Evolutionary conservation across 2,329 filamentous ascomycete species (phyloP).

Genomic region (Celoporthe dispersa): DNA sequence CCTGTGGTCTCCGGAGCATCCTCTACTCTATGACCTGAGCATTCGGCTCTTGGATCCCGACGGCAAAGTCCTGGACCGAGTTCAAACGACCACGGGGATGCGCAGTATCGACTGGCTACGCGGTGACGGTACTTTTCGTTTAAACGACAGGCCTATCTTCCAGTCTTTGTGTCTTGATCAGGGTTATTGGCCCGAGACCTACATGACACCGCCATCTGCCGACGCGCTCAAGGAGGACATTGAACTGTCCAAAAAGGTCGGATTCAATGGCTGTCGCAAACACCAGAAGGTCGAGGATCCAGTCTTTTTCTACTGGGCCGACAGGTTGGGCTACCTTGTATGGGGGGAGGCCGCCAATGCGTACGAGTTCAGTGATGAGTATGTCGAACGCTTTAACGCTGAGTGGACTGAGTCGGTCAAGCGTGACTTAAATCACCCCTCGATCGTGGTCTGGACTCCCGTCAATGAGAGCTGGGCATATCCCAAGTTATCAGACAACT

Average conservation of each 20-base stretch:
- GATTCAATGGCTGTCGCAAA: slow-evolving; percentile 68
- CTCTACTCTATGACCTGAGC: slow-evolving; percentile 58
- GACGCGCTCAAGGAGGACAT: slow-evolving; percentile 56
- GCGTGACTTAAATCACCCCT: slow-evolving; percentile 69
- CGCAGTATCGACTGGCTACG: slow-evolving; percentile 62
- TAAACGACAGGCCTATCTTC: slow-evolving; percentile 64
- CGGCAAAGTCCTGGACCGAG: slow-evolving; percentile 54
- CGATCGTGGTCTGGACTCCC: slow-evolving; percentile 68
- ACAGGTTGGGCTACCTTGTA: slow-evolving; percentile 63
- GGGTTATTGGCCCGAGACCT: slow-evolving; percentile 66
- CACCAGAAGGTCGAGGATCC: slow-evolving; percentile 69
- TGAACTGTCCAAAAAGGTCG: slow-evolving; percentile 61
- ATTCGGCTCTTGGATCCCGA: slow-evolving; percentile 55
- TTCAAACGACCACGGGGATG: slow-evolving; percentile 65
- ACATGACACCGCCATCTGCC: slow-evolving; percentile 60
- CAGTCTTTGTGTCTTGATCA: slow-evolving; percentile 65
- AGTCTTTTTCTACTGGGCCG: slow-evolving; percentile 64
- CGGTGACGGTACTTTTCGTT: slow-evolving; percentile 61
- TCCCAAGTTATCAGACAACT: slow-evolving; percentile 57
- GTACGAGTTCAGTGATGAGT: slow-evolving; percentile 64
- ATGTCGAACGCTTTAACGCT: slow-evolving; percentile 62
- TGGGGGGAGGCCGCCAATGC: slow-evolving; percentile 70
- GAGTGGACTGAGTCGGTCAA: slow-evolving; percentile 68
- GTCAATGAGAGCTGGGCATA: slow-evolving; percentile 70
- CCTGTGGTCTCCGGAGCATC: slow-evolving; percentile 64